Conservation (phyloP, 2,329 filamentous ascomycete species). For the Stylonectria norvegica region DNA sequence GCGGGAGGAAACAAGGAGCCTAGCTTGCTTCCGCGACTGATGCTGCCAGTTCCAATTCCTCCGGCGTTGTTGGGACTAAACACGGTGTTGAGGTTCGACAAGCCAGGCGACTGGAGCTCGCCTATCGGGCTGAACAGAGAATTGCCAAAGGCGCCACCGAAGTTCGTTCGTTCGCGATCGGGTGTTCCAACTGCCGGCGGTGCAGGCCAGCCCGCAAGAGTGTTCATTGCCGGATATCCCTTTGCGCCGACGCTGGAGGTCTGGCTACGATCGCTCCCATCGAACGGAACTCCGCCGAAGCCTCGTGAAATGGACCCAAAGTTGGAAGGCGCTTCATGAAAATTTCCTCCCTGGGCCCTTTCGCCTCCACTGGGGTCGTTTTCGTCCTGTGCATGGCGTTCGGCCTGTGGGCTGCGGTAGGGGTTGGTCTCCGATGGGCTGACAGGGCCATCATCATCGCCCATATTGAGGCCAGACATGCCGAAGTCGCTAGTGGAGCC, state of each 20-base stretch:
- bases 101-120: slow-evolving; percentile 72
- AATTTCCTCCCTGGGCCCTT: slow-evolving; percentile 41
- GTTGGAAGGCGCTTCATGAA: slow-evolving; percentile 39
- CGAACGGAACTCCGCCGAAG: slow-evolving; percentile 50
- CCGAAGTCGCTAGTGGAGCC: slow-evolving; percentile 57
- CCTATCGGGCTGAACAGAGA: slow-evolving; percentile 75
- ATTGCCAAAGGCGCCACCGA: slow-evolving; percentile 65
- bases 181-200: slow-evolving; percentile 61
- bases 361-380: slow-evolving; percentile 51
- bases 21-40: slow-evolving; percentile 75
- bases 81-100: slow-evolving; percentile 64
- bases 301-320: slow-evolving; percentile 56
- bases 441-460: slow-evolving; percentile 64
- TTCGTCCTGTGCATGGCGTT: slow-evolving; percentile 64
- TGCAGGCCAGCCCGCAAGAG: slow-evolving; percentile 60
- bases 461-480: slow-evolving; percentile 58
- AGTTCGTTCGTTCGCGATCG: slow-evolving; percentile 59
- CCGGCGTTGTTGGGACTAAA: slow-evolving; percentile 63
- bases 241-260: slow-evolving; percentile 84
- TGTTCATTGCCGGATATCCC: slow-evolving; percentile 61
- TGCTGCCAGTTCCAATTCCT: slow-evolving; percentile 58
- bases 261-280: slow-evolving; percentile 85
- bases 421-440: slow-evolving; percentile 96
- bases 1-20: slow-evolving; percentile 82
- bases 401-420: slow-evolving; percentile 83